Evolutionary conservation across 2,329 filamentous ascomycete genomes (phyloP).

Genomic region (Phaeosphaeriaceae sp.): DNA sequence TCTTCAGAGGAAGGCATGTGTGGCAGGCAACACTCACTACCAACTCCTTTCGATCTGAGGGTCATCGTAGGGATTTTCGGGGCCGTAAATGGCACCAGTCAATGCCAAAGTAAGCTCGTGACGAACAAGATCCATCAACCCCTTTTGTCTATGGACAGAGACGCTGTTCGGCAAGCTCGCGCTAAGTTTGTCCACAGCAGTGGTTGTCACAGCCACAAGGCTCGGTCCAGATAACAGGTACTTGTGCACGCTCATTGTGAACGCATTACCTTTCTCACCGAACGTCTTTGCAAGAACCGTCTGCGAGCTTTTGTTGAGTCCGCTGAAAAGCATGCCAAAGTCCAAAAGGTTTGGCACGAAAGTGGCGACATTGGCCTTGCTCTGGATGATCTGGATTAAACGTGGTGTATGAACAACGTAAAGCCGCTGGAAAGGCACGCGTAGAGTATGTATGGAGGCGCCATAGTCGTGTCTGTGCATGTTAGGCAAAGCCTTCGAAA

Average conservation of each 20-base stretch:
- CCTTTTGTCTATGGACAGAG: slow-evolving; percentile 6
- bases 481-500: not conserved
- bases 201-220: slow-evolving; percentile 48
- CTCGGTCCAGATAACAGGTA: slow-evolving; percentile 43
- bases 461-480: slow-evolving; percentile 16
- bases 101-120: slow-evolving; percentile 47
- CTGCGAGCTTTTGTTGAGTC: slow-evolving; percentile 28
- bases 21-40: slow-evolving; percentile 33
- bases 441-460: slow-evolving; percentile 52
- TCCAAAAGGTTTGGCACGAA: slow-evolving; percentile 50
- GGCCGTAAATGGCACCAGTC: slow-evolving; percentile 53
- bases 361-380: slow-evolving; percentile 45
- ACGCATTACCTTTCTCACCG: slow-evolving; percentile 49
- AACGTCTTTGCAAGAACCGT: slow-evolving; percentile 19
- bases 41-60: slow-evolving; percentile 45
- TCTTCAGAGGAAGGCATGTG: not conserved
- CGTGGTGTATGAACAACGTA: slow-evolving; percentile 52
- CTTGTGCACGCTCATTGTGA: slow-evolving; percentile 46
- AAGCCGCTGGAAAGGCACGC: slow-evolving; percentile 52
- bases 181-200: slow-evolving; percentile 43
- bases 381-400: slow-evolving; percentile 51
- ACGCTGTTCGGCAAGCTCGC: slow-evolving; percentile 24
- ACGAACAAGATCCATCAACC: slow-evolving; percentile 32
- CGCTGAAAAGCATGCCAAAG: slow-evolving; percentile 41
- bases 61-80: slow-evolving; percentile 52